Percentiles rank a stretch among this genome's conserved stretches.
Evolutionary conservation across 2,329 filamentous ascomycete species (phyloP).

Genomic region (Apiospora rasikravindrae): DNA sequence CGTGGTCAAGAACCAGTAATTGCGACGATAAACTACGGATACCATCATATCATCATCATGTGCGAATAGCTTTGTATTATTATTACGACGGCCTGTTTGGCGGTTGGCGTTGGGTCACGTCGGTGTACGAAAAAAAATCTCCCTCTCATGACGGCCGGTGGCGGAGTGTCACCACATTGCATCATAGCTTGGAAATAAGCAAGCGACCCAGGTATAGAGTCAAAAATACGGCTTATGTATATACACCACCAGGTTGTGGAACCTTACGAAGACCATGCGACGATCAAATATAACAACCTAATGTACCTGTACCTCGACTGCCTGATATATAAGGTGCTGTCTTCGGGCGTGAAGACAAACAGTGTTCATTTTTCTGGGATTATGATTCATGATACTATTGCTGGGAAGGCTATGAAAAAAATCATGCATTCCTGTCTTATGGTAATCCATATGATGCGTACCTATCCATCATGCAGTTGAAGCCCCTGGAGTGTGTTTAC

Average conservation of each 20-base stretch:
- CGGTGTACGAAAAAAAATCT: slow-evolving; percentile 21
- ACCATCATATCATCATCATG: slow-evolving; percentile 1
- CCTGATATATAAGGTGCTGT: background rate
- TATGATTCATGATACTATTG: background rate
- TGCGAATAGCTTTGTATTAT: slow-evolving; percentile 23
- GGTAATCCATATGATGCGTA: background rate
- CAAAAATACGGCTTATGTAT: slow-evolving; percentile 2
- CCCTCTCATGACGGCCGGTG: slow-evolving; percentile 22
- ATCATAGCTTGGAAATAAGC: slow-evolving; percentile 19
- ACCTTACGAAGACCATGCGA: background rate
- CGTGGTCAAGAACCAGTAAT: slow-evolving; percentile 74
- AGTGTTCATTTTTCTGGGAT: background rate
- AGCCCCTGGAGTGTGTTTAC: background rate
- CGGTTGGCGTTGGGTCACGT: slow-evolving; percentile 25
- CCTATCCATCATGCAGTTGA: background rate
- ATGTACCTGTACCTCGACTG: background rate
- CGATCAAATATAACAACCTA: slow-evolving; percentile 10
- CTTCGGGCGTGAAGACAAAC: background rate
- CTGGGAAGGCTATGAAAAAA: background rate
- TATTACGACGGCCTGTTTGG: slow-evolving; percentile 23
- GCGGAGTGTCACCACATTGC: slow-evolving; percentile 10
- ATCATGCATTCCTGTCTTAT: background rate
- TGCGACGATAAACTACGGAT: slow-evolving; percentile 8
- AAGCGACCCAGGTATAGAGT: slow-evolving; percentile 22
- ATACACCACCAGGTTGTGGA: slow-evolving; percentile 5